These are phyloP conservation scores for Litchi chinensis DNA, from an alignment of 345 rosid species.

Conservation along the genomic window DNA sequence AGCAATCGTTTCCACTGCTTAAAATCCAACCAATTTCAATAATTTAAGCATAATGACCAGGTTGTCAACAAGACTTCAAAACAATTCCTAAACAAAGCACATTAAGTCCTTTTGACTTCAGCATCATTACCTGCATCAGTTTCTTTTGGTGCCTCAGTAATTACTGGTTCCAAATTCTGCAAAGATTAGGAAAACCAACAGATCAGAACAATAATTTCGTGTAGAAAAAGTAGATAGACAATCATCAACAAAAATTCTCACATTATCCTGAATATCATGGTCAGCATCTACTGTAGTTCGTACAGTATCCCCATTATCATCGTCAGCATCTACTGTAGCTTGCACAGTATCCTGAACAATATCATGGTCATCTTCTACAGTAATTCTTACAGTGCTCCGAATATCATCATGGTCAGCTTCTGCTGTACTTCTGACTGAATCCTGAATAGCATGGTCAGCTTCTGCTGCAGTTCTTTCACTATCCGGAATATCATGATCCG, in stretches of 20 bases:
- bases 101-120: conserved; percentile 4
- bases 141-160: conserved; percentile 30
- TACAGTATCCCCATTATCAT: not conserved
- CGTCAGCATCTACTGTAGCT: not conserved
- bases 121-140: conserved; percentile 39
- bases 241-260: conserved; percentile 15
- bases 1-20: conserved; percentile 30
- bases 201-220: conserved; percentile 11
- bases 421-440: conserved; percentile 44
- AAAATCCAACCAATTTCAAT: conserved; percentile 10
- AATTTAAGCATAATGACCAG: conserved; percentile 9
- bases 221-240: not conserved
- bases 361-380: conserved; percentile 38
- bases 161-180: conserved; percentile 36
- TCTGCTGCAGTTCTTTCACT: conserved; percentile 47
- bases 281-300: too few relatives aligned
- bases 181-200: not conserved
- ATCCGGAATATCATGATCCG: conserved; percentile 38
- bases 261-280: too few relatives aligned
- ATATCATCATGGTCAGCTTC: conserved; percentile 40
- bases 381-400: conserved; percentile 47
- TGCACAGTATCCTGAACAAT: conserved; percentile 47
- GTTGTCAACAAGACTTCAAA: not conserved
- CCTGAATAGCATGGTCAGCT: conserved; percentile 39
- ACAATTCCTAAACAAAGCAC: not conserved